Evolutionary conservation across 768 basidiomycete genomes (phyloP).

Genomic region (Pulveroboletus sp.): DNA sequence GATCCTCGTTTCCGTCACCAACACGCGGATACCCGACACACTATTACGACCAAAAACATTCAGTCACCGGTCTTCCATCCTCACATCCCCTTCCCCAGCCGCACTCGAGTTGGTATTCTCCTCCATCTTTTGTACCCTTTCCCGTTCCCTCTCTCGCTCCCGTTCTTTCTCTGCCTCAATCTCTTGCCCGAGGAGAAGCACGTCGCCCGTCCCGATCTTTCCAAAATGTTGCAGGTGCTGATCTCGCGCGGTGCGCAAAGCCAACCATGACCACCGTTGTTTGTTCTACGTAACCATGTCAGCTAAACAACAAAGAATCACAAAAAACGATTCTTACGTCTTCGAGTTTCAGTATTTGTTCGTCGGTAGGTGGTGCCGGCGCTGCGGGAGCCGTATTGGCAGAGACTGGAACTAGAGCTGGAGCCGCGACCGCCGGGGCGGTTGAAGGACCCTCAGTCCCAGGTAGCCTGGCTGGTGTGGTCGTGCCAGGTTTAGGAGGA

Average conservation of each 20-base stretch:
- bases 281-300: slow-evolving; percentile 54
- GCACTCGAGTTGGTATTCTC: slow-evolving; percentile 23
- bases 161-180: slow-evolving; percentile 38
- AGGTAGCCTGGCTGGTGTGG: slow-evolving; percentile 28
- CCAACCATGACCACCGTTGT: slow-evolving; percentile 77
- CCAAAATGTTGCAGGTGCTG: slow-evolving; percentile 73
- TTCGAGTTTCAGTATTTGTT: slow-evolving; percentile 56
- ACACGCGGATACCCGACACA: slow-evolving; percentile 5
- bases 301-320: slow-evolving; percentile 7
- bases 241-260: slow-evolving; percentile 73
- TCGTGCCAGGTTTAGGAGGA: slow-evolving; percentile 64
- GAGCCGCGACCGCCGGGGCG: slow-evolving; percentile 8
- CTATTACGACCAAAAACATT: neutral
- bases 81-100: slow-evolving; percentile 43
- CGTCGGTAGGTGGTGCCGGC: slow-evolving; percentile 35
- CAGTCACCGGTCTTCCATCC: slow-evolving; percentile 43
- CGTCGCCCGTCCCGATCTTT: slow-evolving; percentile 79
- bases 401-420: slow-evolving; percentile 6
- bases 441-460: slow-evolving; percentile 33
- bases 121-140: slow-evolving; percentile 24
- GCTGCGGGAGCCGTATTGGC: slow-evolving; percentile 7
- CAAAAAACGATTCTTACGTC: slow-evolving; percentile 42
- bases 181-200: slow-evolving; percentile 43
- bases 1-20: slow-evolving; percentile 5
- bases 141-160: slow-evolving; percentile 36